Evolutionary conservation across 2,329 filamentous ascomycete genomes (phyloP), one percentile per base, ranked within the genome.

Genomic region (Fusarium subtropicale): DNA sequence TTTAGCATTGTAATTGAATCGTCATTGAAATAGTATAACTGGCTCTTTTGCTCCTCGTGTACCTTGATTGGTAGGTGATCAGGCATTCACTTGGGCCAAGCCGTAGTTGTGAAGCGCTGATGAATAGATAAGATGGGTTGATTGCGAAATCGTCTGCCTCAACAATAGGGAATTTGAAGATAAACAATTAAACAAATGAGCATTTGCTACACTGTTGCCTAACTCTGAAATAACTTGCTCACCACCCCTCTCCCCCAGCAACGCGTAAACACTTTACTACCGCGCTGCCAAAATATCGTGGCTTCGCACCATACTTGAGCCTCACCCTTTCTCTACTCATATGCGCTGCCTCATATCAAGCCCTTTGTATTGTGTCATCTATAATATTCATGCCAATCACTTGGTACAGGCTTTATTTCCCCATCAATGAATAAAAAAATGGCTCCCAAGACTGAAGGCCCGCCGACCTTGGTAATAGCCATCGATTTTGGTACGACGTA

Each of bases 401-500:
- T 20, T 6, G 12, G 7, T 2, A 7, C 18, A 15, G 15, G 24
- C 16, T n/a, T 26, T 26, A 18, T 30, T 30, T 30, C 11, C 16
- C n/a, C 33, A 2, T 7, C 9, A n/a, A 28, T 16, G 22, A 13
- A 33, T 39, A 31, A 33, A 13, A 13, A 60, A 3, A 63, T 55
- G 26, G 12, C 31, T 22, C 1, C n/a, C 18, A 30, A 30, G 13
- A 12, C 3, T 5, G 36, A 39, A 57, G 36, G 16, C 2, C 13
- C 38, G 5, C 61, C 66, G 6, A 50, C 36, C n/a, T 8, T 69
- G 13, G 50, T 69, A 13, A 41, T 69, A 18, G 66, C 61, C 1
- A 69, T 69, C 11, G 66, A 69, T 22, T 69, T 69, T 12, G 66
- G 66, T 3, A 69, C 66, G 1, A 69, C 66, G 66, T 67, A 67